A percentile compares a stretch with the other conserved stretches of the same genome.
Conservation (phyloP, 116 monocot species). For the Papilionanthe hybrid region DNA sequence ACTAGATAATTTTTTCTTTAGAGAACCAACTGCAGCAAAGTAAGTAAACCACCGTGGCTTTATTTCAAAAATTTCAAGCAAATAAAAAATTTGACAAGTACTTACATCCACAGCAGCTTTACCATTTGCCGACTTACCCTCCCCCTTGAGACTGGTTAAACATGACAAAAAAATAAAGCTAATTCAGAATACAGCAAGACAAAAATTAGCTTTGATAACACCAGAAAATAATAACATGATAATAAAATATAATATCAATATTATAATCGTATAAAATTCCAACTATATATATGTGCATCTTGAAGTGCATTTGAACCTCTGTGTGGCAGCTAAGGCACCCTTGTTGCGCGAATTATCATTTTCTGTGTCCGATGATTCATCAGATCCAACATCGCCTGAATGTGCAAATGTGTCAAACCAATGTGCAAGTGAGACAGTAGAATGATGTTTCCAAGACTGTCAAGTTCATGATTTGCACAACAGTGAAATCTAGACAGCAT, state of each 20-base stretch:
- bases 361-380: slow-evolving; percentile 45
- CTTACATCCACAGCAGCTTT: slow-evolving; percentile 43
- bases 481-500: slow-evolving; percentile 18
- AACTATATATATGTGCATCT: slow-evolving; percentile 15
- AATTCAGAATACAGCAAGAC: not conserved
- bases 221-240: not conserved
- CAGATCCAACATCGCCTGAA: slow-evolving; percentile 70
- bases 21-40: not conserved
- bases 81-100: slow-evolving; percentile 1
- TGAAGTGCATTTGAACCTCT: slow-evolving; percentile 69
- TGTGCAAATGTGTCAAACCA: slow-evolving; percentile 56
- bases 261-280: slow-evolving; percentile 11
- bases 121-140: slow-evolving; percentile 12
- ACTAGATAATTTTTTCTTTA: not conserved
- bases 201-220: slow-evolving; percentile 1
- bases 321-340: slow-evolving; percentile 34
- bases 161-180: slow-evolving; percentile 13
- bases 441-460: slow-evolving; percentile 15
- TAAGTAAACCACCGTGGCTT: not conserved
- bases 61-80: not conserved
- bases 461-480: no score
- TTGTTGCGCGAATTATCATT: slow-evolving; percentile 43
- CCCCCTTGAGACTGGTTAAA: slow-evolving; percentile 22
- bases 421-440: slow-evolving; percentile 48
- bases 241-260: slow-evolving; percentile 5